A percentile compares a stretch with the other conserved stretches of the same genome.
Evolutionary conservation across 2,329 filamentous ascomycete genomes (phyloP).

Genomic region (Alternaria metachromatica): DNA sequence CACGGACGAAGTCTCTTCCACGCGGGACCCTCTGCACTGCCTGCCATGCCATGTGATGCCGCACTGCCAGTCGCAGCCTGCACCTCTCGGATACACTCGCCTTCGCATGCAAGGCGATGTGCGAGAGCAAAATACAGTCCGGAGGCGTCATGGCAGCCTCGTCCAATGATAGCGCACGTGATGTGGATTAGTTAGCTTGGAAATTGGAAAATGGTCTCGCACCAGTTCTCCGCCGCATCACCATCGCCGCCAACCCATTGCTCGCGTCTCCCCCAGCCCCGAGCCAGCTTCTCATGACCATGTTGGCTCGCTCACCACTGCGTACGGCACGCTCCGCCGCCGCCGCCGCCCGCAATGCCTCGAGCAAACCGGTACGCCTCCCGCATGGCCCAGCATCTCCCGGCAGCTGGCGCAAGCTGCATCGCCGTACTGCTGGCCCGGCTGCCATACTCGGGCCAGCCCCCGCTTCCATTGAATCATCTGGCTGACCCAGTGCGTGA

Average conservation of each 20-base stretch:
- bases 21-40: neutral
- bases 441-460: constrained; percentile 17
- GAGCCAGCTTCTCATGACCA: constrained; percentile 62
- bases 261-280: constrained; percentile 41
- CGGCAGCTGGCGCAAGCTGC: constrained; percentile 39
- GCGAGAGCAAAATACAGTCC: neutral
- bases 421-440: constrained; percentile 26
- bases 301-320: constrained; percentile 93
- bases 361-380: constrained; percentile 55
- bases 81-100: neutral
- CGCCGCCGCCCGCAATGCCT: constrained; percentile 73
- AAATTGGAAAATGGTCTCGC: neutral
- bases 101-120: neutral
- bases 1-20: neutral
- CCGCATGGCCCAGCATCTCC: constrained; percentile 32
- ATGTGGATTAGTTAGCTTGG: neutral
- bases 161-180: neutral
- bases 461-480: constrained; percentile 34
- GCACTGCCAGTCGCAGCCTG: neutral
- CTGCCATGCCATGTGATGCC: neutral
- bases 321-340: constrained; percentile 86
- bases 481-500: constrained; percentile 42
- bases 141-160: neutral
- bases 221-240: constrained; percentile 32
- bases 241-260: constrained; percentile 44